These are phyloP conservation scores for Colletotrichum kahawae DNA, from an alignment of 2,329 filamentous ascomycete species.

Conservation along the genomic window DNA sequence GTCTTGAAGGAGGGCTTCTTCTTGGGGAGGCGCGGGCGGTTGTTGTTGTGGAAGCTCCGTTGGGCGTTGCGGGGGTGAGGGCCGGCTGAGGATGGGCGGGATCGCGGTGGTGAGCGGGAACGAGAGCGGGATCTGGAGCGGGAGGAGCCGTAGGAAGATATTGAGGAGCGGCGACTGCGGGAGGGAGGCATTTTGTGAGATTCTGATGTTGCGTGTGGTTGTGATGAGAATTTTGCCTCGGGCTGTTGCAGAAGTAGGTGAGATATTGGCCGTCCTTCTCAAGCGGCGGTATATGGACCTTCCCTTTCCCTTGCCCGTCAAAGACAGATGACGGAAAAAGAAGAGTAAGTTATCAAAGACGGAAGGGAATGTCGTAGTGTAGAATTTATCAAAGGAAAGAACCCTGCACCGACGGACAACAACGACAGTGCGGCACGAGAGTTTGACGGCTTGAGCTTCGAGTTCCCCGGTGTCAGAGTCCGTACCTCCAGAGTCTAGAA, in stretches of 20 bases:
- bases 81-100: conserved; percentile 12
- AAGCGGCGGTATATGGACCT: background rate
- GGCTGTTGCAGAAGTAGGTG: background rate
- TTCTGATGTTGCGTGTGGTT: background rate
- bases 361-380: background rate
- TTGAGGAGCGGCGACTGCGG: background rate
- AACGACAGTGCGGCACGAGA: background rate
- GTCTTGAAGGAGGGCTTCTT: conserved; percentile 31
- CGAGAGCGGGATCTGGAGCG: background rate
- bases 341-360: background rate
- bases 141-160: background rate
- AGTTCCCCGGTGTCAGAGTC: conserved; percentile 16
- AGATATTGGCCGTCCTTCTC: background rate
- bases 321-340: background rate
- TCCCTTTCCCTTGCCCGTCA: background rate
- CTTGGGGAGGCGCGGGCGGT: background rate
- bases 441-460: background rate
- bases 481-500: background rate
- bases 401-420: background rate
- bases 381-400: background rate
- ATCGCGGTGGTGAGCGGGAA: conserved; percentile 24
- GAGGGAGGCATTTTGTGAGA: background rate
- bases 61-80: conserved; percentile 7
- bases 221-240: background rate
- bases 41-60: background rate